Conservation (phyloP, 1,139 yeast species). For the Hansenula lynferdii region DNA sequence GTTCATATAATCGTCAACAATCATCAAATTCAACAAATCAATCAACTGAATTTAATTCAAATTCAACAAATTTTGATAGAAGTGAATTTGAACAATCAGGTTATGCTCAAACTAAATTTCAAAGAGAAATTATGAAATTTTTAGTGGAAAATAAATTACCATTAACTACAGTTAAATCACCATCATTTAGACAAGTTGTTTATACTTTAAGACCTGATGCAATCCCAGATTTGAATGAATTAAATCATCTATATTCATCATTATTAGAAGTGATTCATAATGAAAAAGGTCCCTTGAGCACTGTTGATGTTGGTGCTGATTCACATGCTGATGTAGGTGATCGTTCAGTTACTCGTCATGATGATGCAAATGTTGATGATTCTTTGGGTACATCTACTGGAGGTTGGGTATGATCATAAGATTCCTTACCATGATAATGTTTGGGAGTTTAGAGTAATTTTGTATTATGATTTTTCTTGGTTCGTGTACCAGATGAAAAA, state of each 20-base stretch:
- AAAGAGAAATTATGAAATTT: constrained; percentile 46
- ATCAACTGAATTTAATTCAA: constrained; percentile 1
- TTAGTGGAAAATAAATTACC: constrained; percentile 48
- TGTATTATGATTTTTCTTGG: neutral
- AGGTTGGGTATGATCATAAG: constrained; percentile 3
- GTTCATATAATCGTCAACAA: neutral
- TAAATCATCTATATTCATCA: constrained; percentile 41
- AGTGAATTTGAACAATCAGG: constrained; percentile 37
- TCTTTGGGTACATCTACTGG: constrained; percentile 1
- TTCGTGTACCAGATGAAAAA: too few species aligned
- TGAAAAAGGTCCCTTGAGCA: constrained; percentile 5
- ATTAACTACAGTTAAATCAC: constrained; percentile 41
- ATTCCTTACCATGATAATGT: too few species aligned
- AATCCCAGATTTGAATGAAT: constrained; percentile 40
- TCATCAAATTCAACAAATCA: neutral
- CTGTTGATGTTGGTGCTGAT: constrained; percentile 1
- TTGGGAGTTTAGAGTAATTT: too few species aligned
- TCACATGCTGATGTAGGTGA: constrained; percentile 4
- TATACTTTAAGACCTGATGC: constrained; percentile 47
- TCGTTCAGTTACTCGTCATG: constrained; percentile 1
- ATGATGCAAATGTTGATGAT: constrained; percentile 5
- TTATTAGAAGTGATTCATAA: constrained; percentile 40
- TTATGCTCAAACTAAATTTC: constrained; percentile 44
- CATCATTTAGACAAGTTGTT: constrained; percentile 48
- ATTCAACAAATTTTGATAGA: constrained; percentile 17